These are phyloP conservation scores for Lasiodiplodia sp. DNA, from an alignment of 2,329 filamentous ascomycete genomes.

Conservation along the genomic window DNA sequence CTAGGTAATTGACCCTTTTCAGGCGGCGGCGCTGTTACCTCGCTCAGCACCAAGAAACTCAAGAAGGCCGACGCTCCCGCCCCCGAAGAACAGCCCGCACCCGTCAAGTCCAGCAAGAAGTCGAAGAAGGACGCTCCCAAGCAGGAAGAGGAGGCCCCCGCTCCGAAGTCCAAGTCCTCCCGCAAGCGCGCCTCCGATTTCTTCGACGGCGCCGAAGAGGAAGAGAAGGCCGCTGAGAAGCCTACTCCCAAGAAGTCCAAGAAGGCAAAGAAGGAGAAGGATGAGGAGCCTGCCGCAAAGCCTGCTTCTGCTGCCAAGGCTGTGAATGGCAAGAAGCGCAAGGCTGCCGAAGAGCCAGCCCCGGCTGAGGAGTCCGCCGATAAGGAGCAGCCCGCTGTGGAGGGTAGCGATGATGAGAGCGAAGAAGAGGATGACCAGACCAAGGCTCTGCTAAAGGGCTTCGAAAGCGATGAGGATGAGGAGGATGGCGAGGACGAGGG, in stretches of 20 bases:
- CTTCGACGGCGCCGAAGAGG: constrained; percentile 36
- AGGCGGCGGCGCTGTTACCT: constrained; percentile 45
- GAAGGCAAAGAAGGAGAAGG: constrained; percentile 34
- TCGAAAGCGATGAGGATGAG: constrained; percentile 56
- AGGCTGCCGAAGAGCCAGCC: constrained; percentile 24
- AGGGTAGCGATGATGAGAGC: constrained; percentile 40
- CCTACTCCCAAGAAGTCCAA: constrained; percentile 37
- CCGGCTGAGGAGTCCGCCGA: constrained; percentile 21
- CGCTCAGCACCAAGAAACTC: constrained; percentile 48
- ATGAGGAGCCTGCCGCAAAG: constrained; percentile 5
- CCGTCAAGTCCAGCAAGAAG: constrained; percentile 28
- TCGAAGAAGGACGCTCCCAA: constrained; percentile 33
- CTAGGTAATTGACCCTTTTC: constrained; percentile 32
- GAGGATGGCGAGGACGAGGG: constrained; percentile 49
- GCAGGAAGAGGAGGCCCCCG: constrained; percentile 34
- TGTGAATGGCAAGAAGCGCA: constrained; percentile 29
- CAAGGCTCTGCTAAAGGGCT: constrained; percentile 59
- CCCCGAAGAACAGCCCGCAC: constrained; percentile 19
- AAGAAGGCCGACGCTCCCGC: constrained; percentile 41
- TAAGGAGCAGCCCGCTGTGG: constrained; percentile 35
- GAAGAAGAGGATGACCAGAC: constrained; percentile 55
- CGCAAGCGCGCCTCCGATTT: constrained; percentile 49
- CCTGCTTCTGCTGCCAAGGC: constrained; percentile 11
- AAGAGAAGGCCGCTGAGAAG: constrained; percentile 30
- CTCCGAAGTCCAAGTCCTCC: constrained; percentile 38